These are phyloP conservation scores for Chimonanthus salicifolius DNA, from an alignment of 164 flowering plant genomes.

Conservation along the genomic window DNA sequence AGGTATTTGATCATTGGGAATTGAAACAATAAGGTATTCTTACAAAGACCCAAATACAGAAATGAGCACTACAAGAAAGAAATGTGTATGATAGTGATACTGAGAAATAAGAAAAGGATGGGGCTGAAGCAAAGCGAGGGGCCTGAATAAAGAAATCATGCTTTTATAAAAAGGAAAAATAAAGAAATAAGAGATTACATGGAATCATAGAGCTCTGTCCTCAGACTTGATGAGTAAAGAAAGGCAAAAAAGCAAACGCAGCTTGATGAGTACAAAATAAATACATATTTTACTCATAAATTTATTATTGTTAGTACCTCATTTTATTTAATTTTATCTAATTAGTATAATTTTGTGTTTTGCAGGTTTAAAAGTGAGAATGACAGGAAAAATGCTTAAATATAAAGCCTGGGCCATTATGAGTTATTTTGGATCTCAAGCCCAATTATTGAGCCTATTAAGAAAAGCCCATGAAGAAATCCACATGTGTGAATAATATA, in stretches of 20 bases:
- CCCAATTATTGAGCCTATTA: too few species aligned
- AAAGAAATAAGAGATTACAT: neutral
- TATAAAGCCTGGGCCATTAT: too few species aligned
- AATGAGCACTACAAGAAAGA: slow-evolving; percentile 2
- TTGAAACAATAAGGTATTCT: neutral
- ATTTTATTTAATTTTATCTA: too few species aligned
- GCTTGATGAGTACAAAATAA: too few species aligned
- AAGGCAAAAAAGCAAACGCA: slow-evolving; percentile 24
- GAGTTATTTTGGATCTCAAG: too few species aligned
- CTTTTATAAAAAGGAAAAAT: slow-evolving; percentile 16
- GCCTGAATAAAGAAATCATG: slow-evolving; percentile 18
- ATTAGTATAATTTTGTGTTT: too few species aligned
- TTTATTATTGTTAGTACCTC: too few species aligned
- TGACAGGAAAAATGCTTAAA: too few species aligned
- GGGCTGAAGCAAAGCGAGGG: slow-evolving; percentile 3
- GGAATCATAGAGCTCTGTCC: slow-evolving; percentile 9
- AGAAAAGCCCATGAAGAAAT: too few species aligned
- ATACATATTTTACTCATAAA: too few species aligned
- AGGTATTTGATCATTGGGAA: neutral
- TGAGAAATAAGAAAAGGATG: slow-evolving; percentile 18
- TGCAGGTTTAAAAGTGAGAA: too few species aligned
- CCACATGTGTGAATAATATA: too few species aligned
- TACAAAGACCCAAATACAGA: neutral
- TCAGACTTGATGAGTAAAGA: slow-evolving; percentile 27
- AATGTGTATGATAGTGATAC: slow-evolving; percentile 36